Base-by-base conservation (phyloP, 164 flowering plant species). In the Sextonia rubra region DNA sequence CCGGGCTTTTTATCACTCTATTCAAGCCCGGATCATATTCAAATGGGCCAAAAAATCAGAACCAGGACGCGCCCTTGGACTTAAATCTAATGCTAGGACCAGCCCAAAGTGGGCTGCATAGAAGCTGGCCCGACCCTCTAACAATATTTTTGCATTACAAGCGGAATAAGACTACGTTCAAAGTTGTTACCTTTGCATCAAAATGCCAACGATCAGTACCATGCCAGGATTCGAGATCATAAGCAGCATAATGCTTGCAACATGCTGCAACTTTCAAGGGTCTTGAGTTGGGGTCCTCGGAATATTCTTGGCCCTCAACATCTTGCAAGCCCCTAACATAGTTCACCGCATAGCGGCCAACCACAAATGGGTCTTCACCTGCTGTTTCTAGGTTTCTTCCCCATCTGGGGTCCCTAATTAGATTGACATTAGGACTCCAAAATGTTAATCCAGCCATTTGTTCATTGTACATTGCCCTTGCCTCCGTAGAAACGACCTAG, bases 401-500 rank as follows among this genome's bases (percentile, higher is more conserved):
- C 80, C 80, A 77, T 52, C 80, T 73, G 1, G 80, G 76, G n/a
- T 77, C 76, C 47, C 76, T 77, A 4, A 65, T 67, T 17, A 73
- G 74, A 23, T 77, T 77, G 9, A 77, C 47, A 22, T 69, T 73
- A 0, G 80, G 80, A 66, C 80, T 77, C 80, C 80, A 77, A 47
- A 29, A 77, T 22, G 80, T 77, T 66, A 77, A 49, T 0, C 97
- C 92, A 0, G 93, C 97, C 69, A 60, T 23, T n/a, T 89, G 92
- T 72, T 86, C 90, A 67, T 91, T 91, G 80, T 87, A 86, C 92
- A 91, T 91, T 23, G 97, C 97, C 74, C 92, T 85, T 26, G 87
- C 97, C 74, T 91, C 97, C 62, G 84, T 86, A 0, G 97, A 91
- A 66, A 91, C 97, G 73, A 83, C 92, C 74, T 72, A 47, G 37